A percentile compares a stretch with the other conserved stretches of the same genome.
Evolutionary conservation across 2,329 filamentous ascomycete genomes (phyloP).

Genomic region (Tolypocladium endophyticum): DNA sequence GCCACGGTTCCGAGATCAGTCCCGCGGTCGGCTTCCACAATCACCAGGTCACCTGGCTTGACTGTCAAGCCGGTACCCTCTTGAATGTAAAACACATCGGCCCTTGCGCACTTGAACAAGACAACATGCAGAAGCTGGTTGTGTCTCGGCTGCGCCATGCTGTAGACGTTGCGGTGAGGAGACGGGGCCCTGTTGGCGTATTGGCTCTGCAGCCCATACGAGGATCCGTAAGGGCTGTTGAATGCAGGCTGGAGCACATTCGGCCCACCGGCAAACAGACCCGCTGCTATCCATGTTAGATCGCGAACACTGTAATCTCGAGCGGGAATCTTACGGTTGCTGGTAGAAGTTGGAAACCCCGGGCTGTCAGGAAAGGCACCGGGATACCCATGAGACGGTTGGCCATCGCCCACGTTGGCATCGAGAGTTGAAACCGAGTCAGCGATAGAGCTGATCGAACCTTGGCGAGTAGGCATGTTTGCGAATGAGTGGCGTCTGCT

Average conservation of each 20-base stretch:
- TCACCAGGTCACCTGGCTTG: conserved; percentile 86
- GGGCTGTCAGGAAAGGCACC: conserved; percentile 27
- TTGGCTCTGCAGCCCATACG: conserved; percentile 32
- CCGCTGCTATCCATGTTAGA: conserved; percentile 8
- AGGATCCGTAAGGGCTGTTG: conserved; percentile 31
- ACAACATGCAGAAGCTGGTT: conserved; percentile 78
- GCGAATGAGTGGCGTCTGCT: conserved; percentile 75
- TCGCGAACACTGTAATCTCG: not conserved
- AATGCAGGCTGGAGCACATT: conserved; percentile 17
- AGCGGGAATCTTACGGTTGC: conserved; percentile 25
- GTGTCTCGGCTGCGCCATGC: conserved; percentile 48
- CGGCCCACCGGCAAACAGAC: conserved; percentile 14
- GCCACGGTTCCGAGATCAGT: conserved; percentile 92
- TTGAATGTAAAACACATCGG: conserved; percentile 94
- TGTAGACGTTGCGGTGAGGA: conserved; percentile 52
- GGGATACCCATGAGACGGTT: conserved; percentile 31
- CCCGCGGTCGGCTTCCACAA: conserved; percentile 93
- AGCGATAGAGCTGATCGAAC: conserved; percentile 49
- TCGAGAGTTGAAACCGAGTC: conserved; percentile 40
- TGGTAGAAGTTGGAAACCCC: conserved; percentile 22
- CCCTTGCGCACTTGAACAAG: conserved; percentile 89
- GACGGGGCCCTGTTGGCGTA: conserved; percentile 45
- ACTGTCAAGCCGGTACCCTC: conserved; percentile 88
- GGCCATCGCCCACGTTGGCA: conserved; percentile 29
- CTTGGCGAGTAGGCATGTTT: conserved; percentile 54